phyloP scores from a whole-genome alignment of 2,329 filamentous ascomycete genomes.

The Pyricularia sp. region DNA sequence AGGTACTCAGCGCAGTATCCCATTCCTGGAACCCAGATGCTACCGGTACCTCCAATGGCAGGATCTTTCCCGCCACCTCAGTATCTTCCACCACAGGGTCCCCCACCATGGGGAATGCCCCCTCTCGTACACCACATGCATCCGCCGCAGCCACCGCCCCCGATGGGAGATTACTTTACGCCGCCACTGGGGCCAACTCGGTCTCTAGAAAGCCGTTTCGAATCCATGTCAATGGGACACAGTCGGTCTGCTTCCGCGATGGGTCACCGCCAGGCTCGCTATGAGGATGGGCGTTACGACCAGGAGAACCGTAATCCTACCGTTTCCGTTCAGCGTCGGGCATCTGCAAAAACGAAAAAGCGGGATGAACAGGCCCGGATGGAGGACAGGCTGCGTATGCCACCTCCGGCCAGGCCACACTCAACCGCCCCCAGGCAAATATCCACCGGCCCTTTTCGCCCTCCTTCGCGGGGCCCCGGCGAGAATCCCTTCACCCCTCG shows the following conservation, averaged over 20 bases:
- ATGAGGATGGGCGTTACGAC: slow-evolving; percentile 29
- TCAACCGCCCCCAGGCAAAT: slow-evolving; percentile 21
- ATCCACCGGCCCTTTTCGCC: slow-evolving; percentile 17
- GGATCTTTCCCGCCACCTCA: slow-evolving; percentile 17
- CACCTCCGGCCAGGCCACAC: slow-evolving; percentile 28
- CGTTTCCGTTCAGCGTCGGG: slow-evolving; percentile 25
- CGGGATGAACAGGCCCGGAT: slow-evolving; percentile 26
- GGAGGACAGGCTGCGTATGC: slow-evolving; percentile 34
- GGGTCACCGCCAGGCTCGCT: slow-evolving; percentile 24
- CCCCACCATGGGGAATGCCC: slow-evolving; percentile 7
- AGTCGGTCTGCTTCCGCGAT: slow-evolving; percentile 27
- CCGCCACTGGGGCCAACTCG: slow-evolving; percentile 7
- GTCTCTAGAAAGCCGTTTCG: not conserved
- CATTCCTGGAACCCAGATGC: slow-evolving; percentile 14
- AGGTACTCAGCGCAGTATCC: slow-evolving; percentile 15
- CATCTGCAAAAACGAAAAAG: slow-evolving; percentile 28
- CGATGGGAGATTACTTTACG: slow-evolving; percentile 13
- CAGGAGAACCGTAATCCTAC: slow-evolving; percentile 19
- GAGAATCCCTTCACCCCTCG: slow-evolving; percentile 19
- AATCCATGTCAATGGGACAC: not conserved
- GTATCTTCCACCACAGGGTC: slow-evolving; percentile 14
- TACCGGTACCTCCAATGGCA: slow-evolving; percentile 12
- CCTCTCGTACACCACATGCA: not conserved
- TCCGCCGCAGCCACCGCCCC: not conserved
- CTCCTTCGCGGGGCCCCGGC: slow-evolving; percentile 15